Evolutionary conservation across 2,329 filamentous ascomycete genomes (phyloP), one percentile per base, ranked within the genome.

Genomic region (Cordyceps cateniannulata): DNA sequence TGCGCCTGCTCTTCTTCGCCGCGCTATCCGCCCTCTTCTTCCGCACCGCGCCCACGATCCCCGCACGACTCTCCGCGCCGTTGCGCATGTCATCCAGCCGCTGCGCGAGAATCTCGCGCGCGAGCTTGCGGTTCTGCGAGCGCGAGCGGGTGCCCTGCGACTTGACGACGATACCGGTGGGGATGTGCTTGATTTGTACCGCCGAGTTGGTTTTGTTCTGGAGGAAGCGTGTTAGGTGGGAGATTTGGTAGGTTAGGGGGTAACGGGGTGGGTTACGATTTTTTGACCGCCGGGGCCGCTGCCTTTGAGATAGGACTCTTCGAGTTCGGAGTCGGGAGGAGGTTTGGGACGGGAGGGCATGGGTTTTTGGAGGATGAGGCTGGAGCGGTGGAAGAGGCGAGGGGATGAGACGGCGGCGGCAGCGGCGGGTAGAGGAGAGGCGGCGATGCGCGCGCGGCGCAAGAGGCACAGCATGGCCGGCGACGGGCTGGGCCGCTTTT

Each of bases 171-270:
- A 97, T 85, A 63, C 93, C 93, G 0, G 93, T 96, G 6, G 93
- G 91, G 18, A 89, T 77, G 73, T 99, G 95, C 66, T 88, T 95
- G 40, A 99, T 81, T 72, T 99, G 95, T 2, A 97, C 93, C 42
- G 93, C 93, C 0, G 91, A 97, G 65, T 87, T 92, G 27, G 95
- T 99, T 85, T 99, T 99, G 77, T 99, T 99, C 88, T 87, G 29
- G 14, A 18, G 42, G 27, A n/a, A 8, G 24, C 5, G 52, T 62
- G 16, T 44, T 47, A 55, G 38, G 3, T 2, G 6, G 38, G 29
- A 35, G 35, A 16, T 24, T 29, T 29, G 22, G 29, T 38, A 24
- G 12, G 25, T 50, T 18, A 27, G 45, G 18, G 1, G 12, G 10
- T n/a, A 20, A 14, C 12, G 10, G 16, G 16, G 35, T 18, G 4